Base-by-base conservation (phyloP, 306 rosid species). In the Rosa persica region DNA sequence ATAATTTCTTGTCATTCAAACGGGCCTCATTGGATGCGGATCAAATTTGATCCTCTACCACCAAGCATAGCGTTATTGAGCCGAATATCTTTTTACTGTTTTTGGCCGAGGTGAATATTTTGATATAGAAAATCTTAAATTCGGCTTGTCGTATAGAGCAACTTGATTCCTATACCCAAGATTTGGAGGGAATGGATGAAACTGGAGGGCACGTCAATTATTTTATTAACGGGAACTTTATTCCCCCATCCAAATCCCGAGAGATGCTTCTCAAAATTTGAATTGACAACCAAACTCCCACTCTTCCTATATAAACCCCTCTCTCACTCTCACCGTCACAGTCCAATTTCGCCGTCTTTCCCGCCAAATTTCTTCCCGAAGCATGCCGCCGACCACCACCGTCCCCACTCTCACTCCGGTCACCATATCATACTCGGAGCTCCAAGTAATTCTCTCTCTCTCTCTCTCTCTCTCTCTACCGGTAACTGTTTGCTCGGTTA, bases 401-500 rank as follows among this genome's bases (percentile, higher is more conserved):
- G 69, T 81, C 60, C 94, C 95, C 71, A 85, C 88, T 6, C 42
- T 85, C 83, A 67, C 86, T 67, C 82, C 93, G 0, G 86, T 89
- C 82, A 78, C 93, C 84, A 83, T 95, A 72, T 83, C 98, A 15
- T 91, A 83, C 88, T 81, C 89, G 15, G 91, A 87, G 51, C 92
- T 95, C 79, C 72, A 83, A 75, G 98, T 91, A 78, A 76, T 73
- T 51, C 15, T 62, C 70, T 66, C 75, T 71, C 15, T 62, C 70
- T 66, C 75, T 71, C 15, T 72, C 78, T 42, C 76, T 40, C 85
- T 78, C 38, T 62, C 10, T 34, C 22, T 46, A 70, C 69, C 30
- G 3, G 64, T 52, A 52, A 12, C 12, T 5, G 12, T 10, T 48
- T 75, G 72, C 80, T 62, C 52, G 68, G 47, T 66, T 36, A 2